Evolutionary conservation across 1,284 basidiomycete genomes (phyloP).

Genomic region (Puccinia polysora): DNA sequence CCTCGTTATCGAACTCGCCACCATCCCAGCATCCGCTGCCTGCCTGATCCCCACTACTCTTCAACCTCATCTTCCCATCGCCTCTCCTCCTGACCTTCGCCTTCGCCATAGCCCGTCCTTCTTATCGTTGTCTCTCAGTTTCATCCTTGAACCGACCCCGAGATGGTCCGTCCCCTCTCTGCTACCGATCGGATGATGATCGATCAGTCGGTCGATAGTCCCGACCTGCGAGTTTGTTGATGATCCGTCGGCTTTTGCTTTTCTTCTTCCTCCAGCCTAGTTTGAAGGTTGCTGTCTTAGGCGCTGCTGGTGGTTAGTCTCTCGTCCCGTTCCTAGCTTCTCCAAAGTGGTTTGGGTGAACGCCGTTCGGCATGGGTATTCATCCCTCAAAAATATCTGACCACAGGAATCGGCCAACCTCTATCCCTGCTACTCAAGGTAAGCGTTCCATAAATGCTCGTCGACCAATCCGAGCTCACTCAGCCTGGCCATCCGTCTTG

Average conservation of each 20-base stretch:
- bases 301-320: conserved; percentile 43
- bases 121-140: too few species aligned
- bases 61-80: too few species aligned
- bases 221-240: not conserved
- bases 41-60: too few species aligned
- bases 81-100: too few species aligned
- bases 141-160: too few species aligned
- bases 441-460: not conserved
- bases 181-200: too few species aligned
- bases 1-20: too few species aligned
- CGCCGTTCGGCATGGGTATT: not conserved
- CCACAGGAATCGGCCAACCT: conserved; percentile 41
- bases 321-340: not conserved
- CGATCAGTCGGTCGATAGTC: too few species aligned
- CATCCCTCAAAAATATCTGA: not conserved
- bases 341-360: not conserved
- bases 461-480: not conserved
- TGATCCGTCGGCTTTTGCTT: not conserved
- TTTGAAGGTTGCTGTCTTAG: conserved; percentile 43
- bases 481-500: not conserved
- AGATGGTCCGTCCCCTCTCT: not conserved
- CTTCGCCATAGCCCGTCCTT: too few species aligned
- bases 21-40: too few species aligned
- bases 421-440: conserved; percentile 43
- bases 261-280: conserved; percentile 15